Evolutionary conservation across 2,329 filamentous ascomycete species (phyloP).

Genomic region (Apiospora kogelbergensis): DNA sequence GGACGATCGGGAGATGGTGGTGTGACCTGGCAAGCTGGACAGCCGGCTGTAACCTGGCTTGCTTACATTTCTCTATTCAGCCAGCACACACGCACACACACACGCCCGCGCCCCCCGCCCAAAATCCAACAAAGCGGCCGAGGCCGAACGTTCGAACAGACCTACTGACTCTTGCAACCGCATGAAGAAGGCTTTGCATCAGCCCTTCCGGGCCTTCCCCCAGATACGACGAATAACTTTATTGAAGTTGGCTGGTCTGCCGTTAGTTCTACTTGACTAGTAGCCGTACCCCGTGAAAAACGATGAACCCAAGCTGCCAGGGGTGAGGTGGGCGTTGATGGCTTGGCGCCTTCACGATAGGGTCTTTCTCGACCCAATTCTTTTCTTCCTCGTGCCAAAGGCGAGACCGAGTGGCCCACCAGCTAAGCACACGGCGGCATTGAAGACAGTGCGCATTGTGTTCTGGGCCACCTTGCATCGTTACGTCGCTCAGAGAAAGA

Average conservation of each 20-base stretch:
- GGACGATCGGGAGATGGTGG: slow-evolving; percentile 7
- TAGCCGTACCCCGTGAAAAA: neutral
- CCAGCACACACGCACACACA: neutral
- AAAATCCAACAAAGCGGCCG: neutral
- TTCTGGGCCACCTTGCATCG: neutral
- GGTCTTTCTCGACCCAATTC: neutral
- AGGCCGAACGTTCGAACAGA: neutral
- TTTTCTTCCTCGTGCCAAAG: slow-evolving; percentile 9
- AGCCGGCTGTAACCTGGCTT: neutral
- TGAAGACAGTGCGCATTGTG: slow-evolving; percentile 12
- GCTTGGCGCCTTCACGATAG: slow-evolving; percentile 8
- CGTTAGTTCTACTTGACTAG: neutral
- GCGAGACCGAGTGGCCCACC: slow-evolving; percentile 14
- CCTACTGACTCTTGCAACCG: neutral
- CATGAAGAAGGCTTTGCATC: neutral
- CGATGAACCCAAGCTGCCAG: neutral
- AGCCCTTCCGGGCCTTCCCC: slow-evolving; percentile 1
- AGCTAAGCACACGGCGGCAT: slow-evolving; percentile 4
- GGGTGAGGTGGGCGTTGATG: neutral
- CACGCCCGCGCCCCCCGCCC: neutral
- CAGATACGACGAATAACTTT: neutral
- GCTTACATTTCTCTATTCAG: neutral
- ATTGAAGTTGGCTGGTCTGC: neutral
- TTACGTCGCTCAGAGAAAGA: neutral
- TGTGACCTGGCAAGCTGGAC: neutral